A percentile compares a stretch with the other conserved stretches of the same genome.
Evolutionary conservation across 169 alveolate genomes (phyloP).

Genomic region (Cryptosporidium tyzzeri): DNA sequence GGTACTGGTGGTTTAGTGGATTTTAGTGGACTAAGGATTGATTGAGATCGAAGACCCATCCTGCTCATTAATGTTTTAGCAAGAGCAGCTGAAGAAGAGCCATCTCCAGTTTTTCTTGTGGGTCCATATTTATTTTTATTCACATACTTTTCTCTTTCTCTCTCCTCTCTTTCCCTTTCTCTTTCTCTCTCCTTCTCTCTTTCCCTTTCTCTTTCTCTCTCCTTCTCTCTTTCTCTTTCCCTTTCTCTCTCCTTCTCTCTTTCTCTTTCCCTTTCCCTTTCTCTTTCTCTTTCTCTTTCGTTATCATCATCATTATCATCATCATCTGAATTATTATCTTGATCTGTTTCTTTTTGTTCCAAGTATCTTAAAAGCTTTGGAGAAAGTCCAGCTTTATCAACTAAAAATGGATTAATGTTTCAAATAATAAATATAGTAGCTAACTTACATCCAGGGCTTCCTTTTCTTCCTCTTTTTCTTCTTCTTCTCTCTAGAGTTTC

Average conservation of each 20-base stretch:
- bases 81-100: neutral
- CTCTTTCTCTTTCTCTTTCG: constrained; percentile 4
- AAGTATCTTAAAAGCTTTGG: neutral
- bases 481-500: neutral
- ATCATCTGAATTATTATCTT: neutral
- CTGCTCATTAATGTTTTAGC: neutral
- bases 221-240: constrained; percentile 8
- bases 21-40: neutral
- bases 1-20: neutral
- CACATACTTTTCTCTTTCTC: neutral
- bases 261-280: constrained; percentile 12
- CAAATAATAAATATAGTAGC: too few species aligned
- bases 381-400: constrained; percentile 3
- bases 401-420: neutral
- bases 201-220: constrained; percentile 10
- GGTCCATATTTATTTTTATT: neutral
- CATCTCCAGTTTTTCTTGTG: neutral
- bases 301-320: neutral
- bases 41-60: too few species aligned
- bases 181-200: constrained; percentile 32
- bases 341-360: neutral
- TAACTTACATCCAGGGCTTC: neutral
- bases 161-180: neutral
- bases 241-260: constrained; percentile 15
- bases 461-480: neutral